Conservation (phyloP, 2,329 filamentous ascomycete species). For the Fusarium drepaniforme region DNA sequence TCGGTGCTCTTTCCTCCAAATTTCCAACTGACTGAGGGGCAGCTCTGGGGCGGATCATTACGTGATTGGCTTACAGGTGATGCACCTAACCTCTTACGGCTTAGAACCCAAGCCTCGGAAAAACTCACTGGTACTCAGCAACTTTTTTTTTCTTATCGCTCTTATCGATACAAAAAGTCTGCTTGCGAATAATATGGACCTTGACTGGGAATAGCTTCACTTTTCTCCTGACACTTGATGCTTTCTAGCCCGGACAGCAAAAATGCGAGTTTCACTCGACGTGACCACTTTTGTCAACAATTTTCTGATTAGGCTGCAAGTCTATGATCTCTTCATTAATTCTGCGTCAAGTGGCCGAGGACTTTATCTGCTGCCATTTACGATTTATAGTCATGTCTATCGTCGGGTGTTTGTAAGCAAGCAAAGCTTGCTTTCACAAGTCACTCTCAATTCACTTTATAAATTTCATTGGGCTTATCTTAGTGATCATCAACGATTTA, state of each 20-base stretch:
- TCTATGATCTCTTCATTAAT: too few species aligned
- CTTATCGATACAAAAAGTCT: conserved; percentile 27
- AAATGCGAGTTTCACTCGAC: not conserved
- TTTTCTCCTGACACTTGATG: not conserved
- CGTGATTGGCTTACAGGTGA: not conserved
- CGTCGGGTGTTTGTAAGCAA: not conserved
- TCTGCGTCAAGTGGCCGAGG: not conserved
- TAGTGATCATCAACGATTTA: conserved; percentile 7
- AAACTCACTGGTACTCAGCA: conserved; percentile 36
- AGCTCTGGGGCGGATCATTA: conserved; percentile 25
- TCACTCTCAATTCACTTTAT: not conserved
- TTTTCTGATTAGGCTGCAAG: not conserved
- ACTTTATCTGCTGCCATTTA: not conserved
- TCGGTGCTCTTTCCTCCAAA: conserved; percentile 42
- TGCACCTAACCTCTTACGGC: not conserved
- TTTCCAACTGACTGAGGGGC: conserved; percentile 44
- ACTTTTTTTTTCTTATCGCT: conserved; percentile 45
- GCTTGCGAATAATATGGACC: not conserved
- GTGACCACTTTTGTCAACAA: not conserved
- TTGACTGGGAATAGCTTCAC: conserved; percentile 32
- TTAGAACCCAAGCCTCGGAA: conserved; percentile 14
- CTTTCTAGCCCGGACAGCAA: not conserved
- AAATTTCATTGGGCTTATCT: not conserved
- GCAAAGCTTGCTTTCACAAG: not conserved
- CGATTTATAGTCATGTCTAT: not conserved